Percentiles rank a stretch among this genome's conserved stretches.
phyloP scores from a whole-genome alignment of 1,284 basidiomycete species.

The Athelia sp. region DNA sequence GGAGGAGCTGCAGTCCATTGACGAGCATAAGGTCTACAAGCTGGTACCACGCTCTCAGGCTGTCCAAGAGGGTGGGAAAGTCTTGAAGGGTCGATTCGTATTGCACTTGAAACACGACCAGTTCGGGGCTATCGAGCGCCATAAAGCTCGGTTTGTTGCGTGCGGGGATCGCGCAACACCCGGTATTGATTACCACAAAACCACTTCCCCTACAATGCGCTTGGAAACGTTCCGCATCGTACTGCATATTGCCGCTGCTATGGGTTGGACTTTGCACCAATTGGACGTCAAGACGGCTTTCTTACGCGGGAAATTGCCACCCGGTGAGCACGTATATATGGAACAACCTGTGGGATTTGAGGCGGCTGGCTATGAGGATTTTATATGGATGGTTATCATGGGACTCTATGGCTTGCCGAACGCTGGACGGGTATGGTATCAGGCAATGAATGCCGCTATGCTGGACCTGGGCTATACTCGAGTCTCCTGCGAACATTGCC shows the following conservation, averaged over 20 bases:
- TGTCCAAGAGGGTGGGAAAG: conserved; percentile 7
- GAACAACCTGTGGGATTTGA: conserved; percentile 30
- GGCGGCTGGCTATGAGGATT: conserved; percentile 18
- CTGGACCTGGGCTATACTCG: conserved; percentile 17
- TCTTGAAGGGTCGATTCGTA: conserved; percentile 23
- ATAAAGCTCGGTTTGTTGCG: conserved; percentile 31
- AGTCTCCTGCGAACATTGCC: conserved; percentile 25
- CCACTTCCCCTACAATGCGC: conserved; percentile 34
- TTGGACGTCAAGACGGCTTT: conserved; percentile 45
- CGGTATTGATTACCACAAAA: conserved; percentile 35
- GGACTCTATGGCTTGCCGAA: conserved; percentile 40
- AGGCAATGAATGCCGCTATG: conserved; percentile 26
- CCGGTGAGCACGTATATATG: conserved; percentile 34
- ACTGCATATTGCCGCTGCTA: conserved; percentile 28
- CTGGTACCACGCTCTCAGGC: conserved; percentile 17
- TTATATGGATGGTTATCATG: conserved; percentile 27
- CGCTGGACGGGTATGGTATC: conserved; percentile 29
- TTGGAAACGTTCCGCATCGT: conserved; percentile 30
- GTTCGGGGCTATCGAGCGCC: conserved; percentile 21
- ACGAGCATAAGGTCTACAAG: conserved; percentile 21
- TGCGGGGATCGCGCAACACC: conserved; percentile 34
- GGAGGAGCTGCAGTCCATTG: conserved; percentile 18
- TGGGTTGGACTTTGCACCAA: conserved; percentile 32
- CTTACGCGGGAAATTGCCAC: conserved; percentile 31
- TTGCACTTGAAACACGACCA: conserved; percentile 25